Percentiles rank a stretch among this genome's conserved stretches.
These are phyloP conservation scores for Candida taoyuanica DNA, from an alignment of 805 yeast species.

Conservation along the genomic window DNA sequence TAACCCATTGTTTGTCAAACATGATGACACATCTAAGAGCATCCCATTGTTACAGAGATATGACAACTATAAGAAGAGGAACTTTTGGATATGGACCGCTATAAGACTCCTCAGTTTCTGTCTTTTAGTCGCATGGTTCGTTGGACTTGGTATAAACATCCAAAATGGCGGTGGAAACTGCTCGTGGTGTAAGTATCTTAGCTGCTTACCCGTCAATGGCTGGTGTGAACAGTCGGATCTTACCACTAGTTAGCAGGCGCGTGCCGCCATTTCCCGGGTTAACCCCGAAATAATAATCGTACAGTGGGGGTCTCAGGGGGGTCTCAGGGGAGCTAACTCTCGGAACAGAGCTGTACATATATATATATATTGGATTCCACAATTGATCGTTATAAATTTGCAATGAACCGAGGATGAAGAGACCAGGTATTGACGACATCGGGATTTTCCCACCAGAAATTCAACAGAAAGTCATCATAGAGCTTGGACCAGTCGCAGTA, in stretches of 20 bases:
- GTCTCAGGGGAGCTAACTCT: too few species aligned
- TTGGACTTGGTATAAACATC: constrained; percentile 44
- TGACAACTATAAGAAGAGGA: constrained; percentile 29
- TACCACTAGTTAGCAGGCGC: constrained; percentile 7
- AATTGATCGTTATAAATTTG: too few species aligned
- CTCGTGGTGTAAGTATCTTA: constrained; percentile 69
- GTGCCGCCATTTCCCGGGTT: background rate
- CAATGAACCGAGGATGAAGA: background rate
- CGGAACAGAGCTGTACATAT: too few species aligned
- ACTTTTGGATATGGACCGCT: constrained; percentile 49
- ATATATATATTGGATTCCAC: too few species aligned
- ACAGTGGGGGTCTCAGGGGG: background rate
- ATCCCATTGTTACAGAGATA: constrained; percentile 14
- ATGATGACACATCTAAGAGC: constrained; percentile 7
- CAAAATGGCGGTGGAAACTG: constrained; percentile 48
- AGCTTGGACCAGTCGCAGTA: background rate
- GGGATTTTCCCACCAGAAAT: background rate
- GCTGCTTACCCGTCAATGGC: constrained; percentile 63
- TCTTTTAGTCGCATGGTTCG: constrained; percentile 47
- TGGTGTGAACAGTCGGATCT: constrained; percentile 57
- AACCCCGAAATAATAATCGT: background rate
- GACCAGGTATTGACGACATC: background rate
- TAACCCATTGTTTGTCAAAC: constrained; percentile 46
- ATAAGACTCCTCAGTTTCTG: constrained; percentile 43
- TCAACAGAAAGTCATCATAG: background rate